A percentile compares a stretch with the other conserved stretches of the same genome.
Evolutionary conservation across 2,329 filamentous ascomycete genomes (phyloP).

Genomic region (Hypoxylon sp.): DNA sequence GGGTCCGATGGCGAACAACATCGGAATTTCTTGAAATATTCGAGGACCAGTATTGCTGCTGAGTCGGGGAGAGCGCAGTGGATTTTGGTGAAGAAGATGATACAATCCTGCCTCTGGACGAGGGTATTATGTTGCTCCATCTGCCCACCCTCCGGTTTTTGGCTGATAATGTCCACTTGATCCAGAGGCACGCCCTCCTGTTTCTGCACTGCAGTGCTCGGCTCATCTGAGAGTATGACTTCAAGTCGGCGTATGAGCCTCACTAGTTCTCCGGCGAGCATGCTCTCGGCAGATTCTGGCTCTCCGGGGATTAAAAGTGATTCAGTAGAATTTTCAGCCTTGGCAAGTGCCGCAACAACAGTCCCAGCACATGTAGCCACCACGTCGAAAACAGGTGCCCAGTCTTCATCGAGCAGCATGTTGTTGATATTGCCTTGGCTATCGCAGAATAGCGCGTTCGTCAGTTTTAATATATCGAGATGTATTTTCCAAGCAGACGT

Average conservation of each 20-base stretch:
- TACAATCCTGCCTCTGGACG: slow-evolving; percentile 71
- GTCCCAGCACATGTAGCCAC: slow-evolving; percentile 66
- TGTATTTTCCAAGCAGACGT: slow-evolving; percentile 61
- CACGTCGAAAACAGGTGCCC: slow-evolving; percentile 71
- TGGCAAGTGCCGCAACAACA: slow-evolving; percentile 43
- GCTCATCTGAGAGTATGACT: slow-evolving; percentile 59
- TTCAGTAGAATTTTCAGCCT: slow-evolving; percentile 42
- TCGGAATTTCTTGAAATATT: slow-evolving; percentile 76
- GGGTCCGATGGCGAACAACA: slow-evolving; percentile 79
- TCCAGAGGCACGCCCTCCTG: slow-evolving; percentile 56
- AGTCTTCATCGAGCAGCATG: slow-evolving; percentile 74
- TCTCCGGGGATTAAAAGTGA: slow-evolving; percentile 49
- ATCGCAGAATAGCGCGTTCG: slow-evolving; percentile 68
- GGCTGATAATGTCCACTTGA: slow-evolving; percentile 14
- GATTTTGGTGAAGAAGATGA: slow-evolving; percentile 74
- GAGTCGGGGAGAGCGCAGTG: slow-evolving; percentile 73
- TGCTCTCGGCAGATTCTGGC: slow-evolving; percentile 54
- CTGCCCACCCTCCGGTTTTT: slow-evolving; percentile 21
- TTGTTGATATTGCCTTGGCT: slow-evolving; percentile 65
- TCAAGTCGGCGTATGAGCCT: slow-evolving; percentile 64
- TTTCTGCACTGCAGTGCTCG: slow-evolving; percentile 67
- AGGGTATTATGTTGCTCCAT: slow-evolving; percentile 64
- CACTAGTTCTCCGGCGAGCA: slow-evolving; percentile 59
- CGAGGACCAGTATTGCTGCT: slow-evolving; percentile 72
- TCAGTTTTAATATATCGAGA: slow-evolving; percentile 62